These are phyloP conservation scores for Kuraishia ogatae DNA, from an alignment of 805 yeast genomes.

Conservation along the genomic window DNA sequence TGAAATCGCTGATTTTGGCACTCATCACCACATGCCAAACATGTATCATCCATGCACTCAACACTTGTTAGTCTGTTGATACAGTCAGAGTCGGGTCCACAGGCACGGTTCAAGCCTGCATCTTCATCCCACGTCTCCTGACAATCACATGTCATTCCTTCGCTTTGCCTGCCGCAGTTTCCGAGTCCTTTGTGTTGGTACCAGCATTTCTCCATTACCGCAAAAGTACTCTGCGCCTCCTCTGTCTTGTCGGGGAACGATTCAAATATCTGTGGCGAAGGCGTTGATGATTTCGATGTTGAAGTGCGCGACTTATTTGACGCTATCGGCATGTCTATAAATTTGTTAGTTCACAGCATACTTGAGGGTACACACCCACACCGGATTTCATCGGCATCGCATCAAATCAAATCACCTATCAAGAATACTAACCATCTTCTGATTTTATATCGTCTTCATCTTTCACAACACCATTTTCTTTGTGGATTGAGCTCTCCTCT, in stretches of 20 bases:
- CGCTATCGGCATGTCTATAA: neutral
- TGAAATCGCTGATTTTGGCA: conserved; percentile 92
- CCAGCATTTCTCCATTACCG: conserved; percentile 45
- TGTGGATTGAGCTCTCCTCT: neutral
- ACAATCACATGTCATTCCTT: conserved; percentile 94
- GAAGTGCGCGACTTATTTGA: neutral
- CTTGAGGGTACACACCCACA: no score
- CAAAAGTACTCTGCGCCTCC: conserved; percentile 60
- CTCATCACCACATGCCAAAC: conserved; percentile 58
- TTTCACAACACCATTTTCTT: neutral
- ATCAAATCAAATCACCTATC: no score
- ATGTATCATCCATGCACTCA: conserved; percentile 70
- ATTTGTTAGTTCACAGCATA: no score
- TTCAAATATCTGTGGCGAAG: conserved; percentile 17
- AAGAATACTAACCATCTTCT: neutral
- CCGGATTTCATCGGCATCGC: no score
- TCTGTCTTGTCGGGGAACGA: conserved; percentile 49
- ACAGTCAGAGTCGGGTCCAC: conserved; percentile 83
- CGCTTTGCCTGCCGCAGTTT: conserved; percentile 51
- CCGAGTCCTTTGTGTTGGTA: conserved; percentile 61
- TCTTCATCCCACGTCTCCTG: conserved; percentile 30
- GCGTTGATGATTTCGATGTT: neutral
- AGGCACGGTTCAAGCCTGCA: conserved; percentile 48
- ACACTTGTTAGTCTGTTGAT: conserved; percentile 87
- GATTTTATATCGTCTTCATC: neutral